Conservation (phyloP, 2,329 filamentous ascomycete species). For the Aspergillus sp. region DNA sequence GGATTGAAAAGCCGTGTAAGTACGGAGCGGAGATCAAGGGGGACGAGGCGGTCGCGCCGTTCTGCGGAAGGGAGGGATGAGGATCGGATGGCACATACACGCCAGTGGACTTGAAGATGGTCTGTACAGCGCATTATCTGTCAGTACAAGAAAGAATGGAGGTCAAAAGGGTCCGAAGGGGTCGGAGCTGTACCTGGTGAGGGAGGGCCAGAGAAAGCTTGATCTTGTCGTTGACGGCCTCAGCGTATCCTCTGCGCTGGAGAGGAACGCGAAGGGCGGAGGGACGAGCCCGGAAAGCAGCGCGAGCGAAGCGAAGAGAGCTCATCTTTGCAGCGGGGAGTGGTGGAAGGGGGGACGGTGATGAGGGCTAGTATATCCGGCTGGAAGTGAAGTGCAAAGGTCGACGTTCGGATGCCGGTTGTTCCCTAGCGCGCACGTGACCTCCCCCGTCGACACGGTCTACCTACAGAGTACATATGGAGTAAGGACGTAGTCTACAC, state of each 20-base stretch:
- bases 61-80: background rate
- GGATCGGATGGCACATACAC: slow-evolving; percentile 55
- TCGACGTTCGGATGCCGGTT: slow-evolving; percentile 39
- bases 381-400: slow-evolving; percentile 37
- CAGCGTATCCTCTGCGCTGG: slow-evolving; percentile 88
- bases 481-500: too few species aligned
- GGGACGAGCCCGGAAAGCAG: slow-evolving; percentile 80
- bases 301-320: slow-evolving; percentile 87
- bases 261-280: slow-evolving; percentile 71
- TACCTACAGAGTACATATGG: too few species aligned
- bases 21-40: slow-evolving; percentile 18
- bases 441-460: background rate
- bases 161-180: slow-evolving; percentile 10
- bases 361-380: slow-evolving; percentile 32
- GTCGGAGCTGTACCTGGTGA: slow-evolving; percentile 77
- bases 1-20: slow-evolving; percentile 65
- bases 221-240: slow-evolving; percentile 88
- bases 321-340: slow-evolving; percentile 64
- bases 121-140: slow-evolving; percentile 41
- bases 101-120: slow-evolving; percentile 69
- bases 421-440: slow-evolving; percentile 31
- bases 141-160: slow-evolving; percentile 22
- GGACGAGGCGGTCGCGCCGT: slow-evolving; percentile 14
- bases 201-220: slow-evolving; percentile 97
- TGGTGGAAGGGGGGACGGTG: slow-evolving; percentile 26